Base-by-base conservation (phyloP, 805 yeast genomes). In the Cyberlindnera veronae region DNA sequence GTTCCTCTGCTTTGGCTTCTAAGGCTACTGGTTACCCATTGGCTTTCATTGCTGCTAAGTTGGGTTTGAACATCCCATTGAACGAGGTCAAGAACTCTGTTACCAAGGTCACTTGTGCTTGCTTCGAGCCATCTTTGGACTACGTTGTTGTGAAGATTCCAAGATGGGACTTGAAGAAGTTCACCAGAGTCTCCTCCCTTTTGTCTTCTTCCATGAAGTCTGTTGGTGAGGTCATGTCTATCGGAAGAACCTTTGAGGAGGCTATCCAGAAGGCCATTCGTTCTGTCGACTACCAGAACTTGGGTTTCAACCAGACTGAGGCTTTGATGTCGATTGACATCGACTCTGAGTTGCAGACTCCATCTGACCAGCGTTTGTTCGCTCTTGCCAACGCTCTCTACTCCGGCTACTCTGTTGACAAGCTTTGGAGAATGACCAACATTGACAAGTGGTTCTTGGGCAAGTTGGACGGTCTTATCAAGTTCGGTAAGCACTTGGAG, bases 141-240 rank as follows among this genome's bases (percentile, higher is more conserved):
- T 91, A 91, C 68, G 81, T 90, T 72, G 99, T 91, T 44, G 87
- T 95, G 54, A 91, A 91, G 76, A 89, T 91, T 60, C 99, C 99
- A 55, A 81, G 97, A 69, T 91, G 99, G 99, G 99, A 91, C 72
- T 72, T 91, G 64, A 67, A 91, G 53, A 91, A 91, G 74, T 93
- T 91, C 73, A 95, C 85, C 63, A 95, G 88, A 59, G 99, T 91
- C 49, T 85, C 87, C 64, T 79, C 96, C 65, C 88, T 83, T 48
- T 84, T 91, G 60, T 96, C 96, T 34, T 86, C 96, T 9, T 81
- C 97, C 32, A 91, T 91, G 99, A 91, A 91, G 67, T 90, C 97
- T 44, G 99, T 91, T 41, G 99, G 99, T 65, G 99, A 91, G 68
- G 99, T 91, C 44, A 91, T 91, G 99, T 93, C 96, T 33, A 93